A percentile compares a stretch with the other conserved stretches of the same genome.
phyloP scores from a whole-genome alignment of 176 grass and related monocot species.

The Zea luxurians region DNA sequence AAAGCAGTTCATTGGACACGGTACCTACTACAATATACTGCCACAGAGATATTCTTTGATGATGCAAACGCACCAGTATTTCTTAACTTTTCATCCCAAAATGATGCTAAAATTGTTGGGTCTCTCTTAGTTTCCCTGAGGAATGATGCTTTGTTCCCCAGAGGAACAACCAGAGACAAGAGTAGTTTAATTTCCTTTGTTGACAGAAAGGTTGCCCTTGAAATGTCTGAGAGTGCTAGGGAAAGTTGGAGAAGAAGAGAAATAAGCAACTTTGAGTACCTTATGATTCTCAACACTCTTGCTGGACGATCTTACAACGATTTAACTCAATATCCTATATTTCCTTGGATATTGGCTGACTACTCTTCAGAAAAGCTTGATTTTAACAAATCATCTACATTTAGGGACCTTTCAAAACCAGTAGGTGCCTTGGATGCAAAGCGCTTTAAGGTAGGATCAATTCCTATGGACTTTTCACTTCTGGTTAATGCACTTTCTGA shows the following conservation, averaged over 20 bases:
- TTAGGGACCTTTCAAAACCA: slow-evolving; percentile 92
- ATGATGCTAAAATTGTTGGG: slow-evolving; percentile 85
- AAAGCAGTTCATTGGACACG: slow-evolving; percentile 94
- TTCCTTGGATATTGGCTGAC: slow-evolving; percentile 95
- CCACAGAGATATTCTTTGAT: slow-evolving; percentile 91
- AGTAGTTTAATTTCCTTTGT: slow-evolving; percentile 81
- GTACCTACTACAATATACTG: slow-evolving; percentile 88
- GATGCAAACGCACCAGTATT: slow-evolving; percentile 83
- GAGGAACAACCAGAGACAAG: slow-evolving; percentile 82
- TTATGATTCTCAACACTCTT: slow-evolving; percentile 96
- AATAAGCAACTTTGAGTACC: slow-evolving; percentile 95
- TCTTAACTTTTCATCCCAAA: slow-evolving; percentile 93
- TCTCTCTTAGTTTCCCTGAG: slow-evolving; percentile 84
- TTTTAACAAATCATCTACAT: slow-evolving; percentile 93
- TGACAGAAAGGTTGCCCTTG: slow-evolving; percentile 78
- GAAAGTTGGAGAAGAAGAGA: slow-evolving; percentile 98
- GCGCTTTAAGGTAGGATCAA: slow-evolving; percentile 72
- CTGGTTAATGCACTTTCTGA: slow-evolving; percentile 13
- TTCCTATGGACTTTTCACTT: slow-evolving; percentile 24
- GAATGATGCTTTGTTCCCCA: slow-evolving; percentile 90
- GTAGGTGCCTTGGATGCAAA: slow-evolving; percentile 88
- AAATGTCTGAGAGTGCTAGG: slow-evolving; percentile 87
- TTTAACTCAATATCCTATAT: slow-evolving; percentile 93
- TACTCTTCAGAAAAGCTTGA: slow-evolving; percentile 95
- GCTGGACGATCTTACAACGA: slow-evolving; percentile 94